Conservation (phyloP, 179 eudicot genomes). For the Vitellaria paradoxa region DNA sequence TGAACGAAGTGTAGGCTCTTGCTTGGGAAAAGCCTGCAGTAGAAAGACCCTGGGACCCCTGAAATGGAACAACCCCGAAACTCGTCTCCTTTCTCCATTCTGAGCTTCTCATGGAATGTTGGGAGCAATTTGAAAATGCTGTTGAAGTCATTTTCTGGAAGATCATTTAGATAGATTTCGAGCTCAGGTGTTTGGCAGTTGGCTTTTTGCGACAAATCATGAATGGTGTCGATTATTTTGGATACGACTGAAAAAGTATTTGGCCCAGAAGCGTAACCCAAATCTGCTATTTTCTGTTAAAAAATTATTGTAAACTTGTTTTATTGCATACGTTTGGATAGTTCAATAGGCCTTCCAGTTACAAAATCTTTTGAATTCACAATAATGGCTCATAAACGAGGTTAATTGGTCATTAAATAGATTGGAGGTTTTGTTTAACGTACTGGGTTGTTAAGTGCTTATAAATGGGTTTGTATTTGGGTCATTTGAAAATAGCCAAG, state of each 20-base stretch:
- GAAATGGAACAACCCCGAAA: constrained; percentile 5
- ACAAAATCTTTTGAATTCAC: too few relatives aligned
- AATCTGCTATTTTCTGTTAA: constrained; percentile 28
- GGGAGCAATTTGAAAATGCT: constrained; percentile 23
- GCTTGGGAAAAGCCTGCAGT: constrained; percentile 21
- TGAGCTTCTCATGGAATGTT: constrained; percentile 5
- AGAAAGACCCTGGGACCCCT: constrained; percentile 22
- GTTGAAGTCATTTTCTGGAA: constrained; percentile 40
- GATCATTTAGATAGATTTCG: constrained; percentile 28
- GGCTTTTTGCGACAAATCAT: neutral
- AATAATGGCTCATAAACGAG: too few relatives aligned
- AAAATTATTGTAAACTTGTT: too few relatives aligned
- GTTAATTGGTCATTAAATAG: too few relatives aligned
- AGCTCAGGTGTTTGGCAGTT: constrained; percentile 10
- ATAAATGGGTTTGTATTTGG: too few relatives aligned
- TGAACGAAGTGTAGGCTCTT: constrained; percentile 22
- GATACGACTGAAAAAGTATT: constrained; percentile 20
- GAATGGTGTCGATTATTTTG: constrained; percentile 12
- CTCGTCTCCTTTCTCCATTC: neutral
- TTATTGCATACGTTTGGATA: too few relatives aligned
- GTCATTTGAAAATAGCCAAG: too few relatives aligned
- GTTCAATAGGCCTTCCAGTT: too few relatives aligned
- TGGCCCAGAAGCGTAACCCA: constrained; percentile 38
- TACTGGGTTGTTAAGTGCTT: too few relatives aligned
- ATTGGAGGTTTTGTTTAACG: too few relatives aligned